Evolutionary conservation across 2,329 filamentous ascomycete species (phyloP).

Genomic region (Exserohilum rostratum): DNA sequence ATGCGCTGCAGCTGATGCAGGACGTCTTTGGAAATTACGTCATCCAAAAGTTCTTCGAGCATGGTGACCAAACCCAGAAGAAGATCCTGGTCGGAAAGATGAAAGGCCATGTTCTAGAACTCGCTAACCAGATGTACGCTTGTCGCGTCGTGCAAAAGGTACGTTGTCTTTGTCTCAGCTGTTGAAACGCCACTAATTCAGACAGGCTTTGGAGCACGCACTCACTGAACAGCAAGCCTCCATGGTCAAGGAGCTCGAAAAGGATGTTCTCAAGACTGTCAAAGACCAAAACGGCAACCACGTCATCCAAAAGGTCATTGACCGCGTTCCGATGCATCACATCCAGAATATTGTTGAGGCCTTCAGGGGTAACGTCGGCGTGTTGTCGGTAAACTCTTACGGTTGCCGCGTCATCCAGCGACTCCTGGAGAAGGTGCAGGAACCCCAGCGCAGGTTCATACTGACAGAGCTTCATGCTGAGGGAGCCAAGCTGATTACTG

Average conservation of each 20-base stretch:
- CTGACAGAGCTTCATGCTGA: constrained; percentile 79
- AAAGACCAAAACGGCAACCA: constrained; percentile 94
- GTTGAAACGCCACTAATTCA: constrained; percentile 20
- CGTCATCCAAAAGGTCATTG: constrained; percentile 92
- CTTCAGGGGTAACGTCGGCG: constrained; percentile 75
- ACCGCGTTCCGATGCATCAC: constrained; percentile 75
- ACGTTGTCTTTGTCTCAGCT: constrained; percentile 5
- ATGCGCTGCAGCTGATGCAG: constrained; percentile 87
- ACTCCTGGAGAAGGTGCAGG: constrained; percentile 81
- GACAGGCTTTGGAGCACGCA: constrained; percentile 82
- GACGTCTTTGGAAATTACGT: constrained; percentile 99
- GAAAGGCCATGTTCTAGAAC: constrained; percentile 78
- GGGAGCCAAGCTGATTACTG: constrained; percentile 74
- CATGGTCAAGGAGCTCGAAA: constrained; percentile 81
- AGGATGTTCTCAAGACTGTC: constrained; percentile 76
- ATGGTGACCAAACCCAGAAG: constrained; percentile 93
- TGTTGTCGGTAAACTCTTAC: constrained; percentile 78
- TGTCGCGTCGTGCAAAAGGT: constrained; percentile 97
- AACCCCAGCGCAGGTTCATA: constrained; percentile 72
- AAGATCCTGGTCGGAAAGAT: constrained; percentile 83
- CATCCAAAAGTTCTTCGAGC: constrained; percentile 96
- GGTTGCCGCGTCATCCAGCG: constrained; percentile 93
- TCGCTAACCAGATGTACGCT: constrained; percentile 89
- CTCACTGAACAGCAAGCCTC: constrained; percentile 88
- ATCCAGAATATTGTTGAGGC: constrained; percentile 85